Base-by-base conservation (phyloP, 805 yeast genomes). In the Candida loeiensis region DNA sequence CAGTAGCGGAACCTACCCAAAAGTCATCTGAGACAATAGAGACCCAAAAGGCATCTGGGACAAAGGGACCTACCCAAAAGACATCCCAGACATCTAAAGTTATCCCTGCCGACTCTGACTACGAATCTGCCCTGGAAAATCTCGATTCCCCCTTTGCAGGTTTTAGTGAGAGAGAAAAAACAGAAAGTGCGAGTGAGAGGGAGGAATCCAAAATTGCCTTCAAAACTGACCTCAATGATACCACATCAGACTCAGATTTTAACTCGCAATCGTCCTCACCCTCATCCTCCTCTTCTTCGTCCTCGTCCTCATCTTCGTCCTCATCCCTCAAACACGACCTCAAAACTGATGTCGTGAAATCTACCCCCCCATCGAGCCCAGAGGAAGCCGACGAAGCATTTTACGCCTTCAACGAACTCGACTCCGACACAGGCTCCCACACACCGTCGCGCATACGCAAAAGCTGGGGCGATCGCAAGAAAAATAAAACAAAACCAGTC, bases 341-440 rank as follows among this genome's bases (percentile, higher is more conserved):
- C 31, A 53, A 58, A 26, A 50, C 51, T 4, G 28, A 24, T 2
- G 37, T 30, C 22, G n/a, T n/a, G n/a, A 17, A 21, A 21, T 21
- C 24, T 21, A 22, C 44, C 4, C 33, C 47, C 4, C 41, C 41
- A 4, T 44, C 45, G 6, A 36, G 37, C 6, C 37, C 44, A 6
- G 39, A 33, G 21, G 47, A 40, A 9, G 31, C 15, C 19, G 13
- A 25, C 3, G 40, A 19, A 9, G 32, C 28, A 7, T 32, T 38
- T 33, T 81, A 74, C 56, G 75, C 68, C 41, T 59, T 82, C 22
- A 78, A 79, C 55, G 93, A 85, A 56, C 50, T 61, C 27, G 45
- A 61, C 4, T 59, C 68, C 33, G 95, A 86, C 55, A 68, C 66
- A 34, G 95, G 95, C 2, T 72, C 87, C 1, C 76, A 79, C 46